Evolutionary conservation across 1,284 basidiomycete genomes (phyloP).

Genomic region (Calocybe gambosa): DNA sequence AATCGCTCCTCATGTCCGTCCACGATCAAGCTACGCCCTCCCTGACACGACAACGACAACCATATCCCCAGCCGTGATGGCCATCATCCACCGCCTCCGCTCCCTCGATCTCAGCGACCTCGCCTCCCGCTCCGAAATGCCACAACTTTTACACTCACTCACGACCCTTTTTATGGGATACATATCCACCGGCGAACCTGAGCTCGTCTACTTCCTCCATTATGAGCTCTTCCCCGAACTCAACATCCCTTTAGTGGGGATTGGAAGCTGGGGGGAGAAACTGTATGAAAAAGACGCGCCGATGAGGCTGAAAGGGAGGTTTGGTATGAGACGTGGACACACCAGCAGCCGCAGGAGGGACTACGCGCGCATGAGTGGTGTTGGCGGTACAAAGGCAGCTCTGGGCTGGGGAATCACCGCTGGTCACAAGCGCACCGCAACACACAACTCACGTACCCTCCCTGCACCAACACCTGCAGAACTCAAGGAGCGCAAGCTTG

Average conservation of each 20-base stretch:
- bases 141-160: slow-evolving; percentile 38
- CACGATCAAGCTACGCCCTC: neutral
- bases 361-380: too few species aligned
- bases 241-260: neutral
- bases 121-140: slow-evolving; percentile 6
- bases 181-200: slow-evolving; percentile 41
- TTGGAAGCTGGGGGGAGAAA: neutral
- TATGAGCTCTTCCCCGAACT: slow-evolving; percentile 54
- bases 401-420: too few species aligned
- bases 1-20: neutral
- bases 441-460: too few species aligned
- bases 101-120: neutral
- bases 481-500: slow-evolving; percentile 15
- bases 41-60: neutral
- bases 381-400: too few species aligned
- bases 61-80: neutral
- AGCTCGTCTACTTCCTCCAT: slow-evolving; percentile 38
- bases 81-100: slow-evolving; percentile 3
- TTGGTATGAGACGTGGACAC: too few species aligned
- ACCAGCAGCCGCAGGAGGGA: too few species aligned
- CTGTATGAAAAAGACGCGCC: too few species aligned
- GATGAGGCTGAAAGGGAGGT: neutral
- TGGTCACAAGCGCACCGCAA: too few species aligned
- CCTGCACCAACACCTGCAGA: neutral
- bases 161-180: slow-evolving; percentile 49